Percentiles rank a stretch among this genome's conserved stretches.
Conservation (phyloP, 192 early-diverging fungal species). For the Rhizoclosmatium sp. region DNA sequence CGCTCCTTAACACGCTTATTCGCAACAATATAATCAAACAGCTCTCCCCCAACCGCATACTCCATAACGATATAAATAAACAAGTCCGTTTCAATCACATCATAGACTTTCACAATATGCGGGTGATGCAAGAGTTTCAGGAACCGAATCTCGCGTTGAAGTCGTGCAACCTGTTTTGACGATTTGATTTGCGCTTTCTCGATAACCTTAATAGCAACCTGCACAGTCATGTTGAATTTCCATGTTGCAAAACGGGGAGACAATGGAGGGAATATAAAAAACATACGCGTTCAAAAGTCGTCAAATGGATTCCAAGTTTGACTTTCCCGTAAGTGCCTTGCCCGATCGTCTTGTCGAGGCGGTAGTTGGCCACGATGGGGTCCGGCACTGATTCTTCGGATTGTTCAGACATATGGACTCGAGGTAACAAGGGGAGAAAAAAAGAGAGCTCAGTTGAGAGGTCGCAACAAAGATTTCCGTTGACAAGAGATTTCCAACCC, state of each 20-base stretch:
- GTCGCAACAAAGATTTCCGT: too few species aligned
- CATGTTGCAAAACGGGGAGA: too few species aligned
- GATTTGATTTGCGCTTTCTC: constrained; percentile 55
- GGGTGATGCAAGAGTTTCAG: constrained; percentile 89
- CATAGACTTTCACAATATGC: constrained; percentile 87
- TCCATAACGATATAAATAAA: constrained; percentile 89
- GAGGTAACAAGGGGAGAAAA: too few species aligned
- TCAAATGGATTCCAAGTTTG: constrained; percentile 49
- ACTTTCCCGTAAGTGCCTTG: constrained; percentile 69
- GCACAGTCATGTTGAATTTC: background rate
- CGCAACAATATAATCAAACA: constrained; percentile 87
- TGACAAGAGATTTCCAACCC: too few species aligned
- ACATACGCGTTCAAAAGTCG: constrained; percentile 49
- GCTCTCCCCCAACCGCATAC: constrained; percentile 83
- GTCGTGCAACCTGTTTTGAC: constrained; percentile 74
- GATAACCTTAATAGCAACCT: constrained; percentile 56
- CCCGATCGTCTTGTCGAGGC: constrained; percentile 58
- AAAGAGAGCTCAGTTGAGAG: too few species aligned
- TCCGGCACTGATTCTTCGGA: background rate
- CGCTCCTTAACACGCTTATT: constrained; percentile 80
- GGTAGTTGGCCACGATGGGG: constrained; percentile 45
- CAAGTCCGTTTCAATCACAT: constrained; percentile 81
- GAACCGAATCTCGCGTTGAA: constrained; percentile 75
- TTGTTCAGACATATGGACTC: too few species aligned
- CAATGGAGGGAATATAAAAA: background rate